Percentiles rank a stretch among this genome's conserved stretches.
These are phyloP conservation scores for Aspergillus sp. DNA, from an alignment of 2,329 filamentous ascomycete genomes.

Conservation along the genomic window DNA sequence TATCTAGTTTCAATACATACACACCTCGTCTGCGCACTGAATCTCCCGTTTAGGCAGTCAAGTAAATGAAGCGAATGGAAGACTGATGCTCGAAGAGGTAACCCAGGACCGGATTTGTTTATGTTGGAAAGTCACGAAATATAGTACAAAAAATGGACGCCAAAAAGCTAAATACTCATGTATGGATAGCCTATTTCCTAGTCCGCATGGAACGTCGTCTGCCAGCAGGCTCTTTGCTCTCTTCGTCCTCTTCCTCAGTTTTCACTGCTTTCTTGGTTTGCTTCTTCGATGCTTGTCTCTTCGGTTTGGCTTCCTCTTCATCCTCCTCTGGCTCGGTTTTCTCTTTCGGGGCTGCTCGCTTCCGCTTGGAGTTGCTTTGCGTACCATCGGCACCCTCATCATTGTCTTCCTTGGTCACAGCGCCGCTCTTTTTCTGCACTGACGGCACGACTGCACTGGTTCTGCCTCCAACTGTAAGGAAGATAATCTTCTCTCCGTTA, in stretches of 20 bases:
- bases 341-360: conserved; percentile 23
- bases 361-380: conserved; percentile 25
- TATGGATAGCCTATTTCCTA: conserved; percentile 14
- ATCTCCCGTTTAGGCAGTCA: no score
- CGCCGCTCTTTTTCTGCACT: conserved; percentile 75
- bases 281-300: conserved; percentile 20
- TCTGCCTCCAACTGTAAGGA: conserved; percentile 82
- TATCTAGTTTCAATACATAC: no score
- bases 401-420: conserved; percentile 50
- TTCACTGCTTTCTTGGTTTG: conserved; percentile 18
- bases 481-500: conserved; percentile 78
- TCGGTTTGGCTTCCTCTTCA: conserved; percentile 13
- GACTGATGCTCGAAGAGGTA: no score
- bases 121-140: no score
- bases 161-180: no score
- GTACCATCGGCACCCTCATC: conserved; percentile 20
- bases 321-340: conserved; percentile 19
- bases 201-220: conserved; percentile 27
- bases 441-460: conserved; percentile 85
- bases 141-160: no score
- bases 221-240: conserved; percentile 11
- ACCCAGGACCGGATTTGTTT: no score
- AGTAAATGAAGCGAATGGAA: no score
- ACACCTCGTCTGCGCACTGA: no score
- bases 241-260: conserved; percentile 13